Base-by-base conservation (phyloP, 2,329 filamentous ascomycete species). In the Arthrobotrys sinensis region DNA sequence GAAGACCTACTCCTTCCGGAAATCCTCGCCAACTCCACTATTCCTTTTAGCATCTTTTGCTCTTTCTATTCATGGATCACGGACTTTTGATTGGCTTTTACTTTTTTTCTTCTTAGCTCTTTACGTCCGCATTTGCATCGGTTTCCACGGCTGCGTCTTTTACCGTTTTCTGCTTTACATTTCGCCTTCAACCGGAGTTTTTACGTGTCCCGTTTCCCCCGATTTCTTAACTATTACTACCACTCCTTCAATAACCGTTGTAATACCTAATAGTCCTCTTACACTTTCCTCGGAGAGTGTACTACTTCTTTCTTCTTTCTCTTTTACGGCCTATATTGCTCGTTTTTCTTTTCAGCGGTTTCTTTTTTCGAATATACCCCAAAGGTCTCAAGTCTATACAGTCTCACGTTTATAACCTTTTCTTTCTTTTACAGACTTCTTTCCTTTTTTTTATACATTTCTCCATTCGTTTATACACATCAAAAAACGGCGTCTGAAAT, bases 251-350 rank as follows among this genome's bases (percentile, higher is more conserved):
- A 60, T 73, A 63, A 45, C 57, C 50, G 14, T 79, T 79, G 75
- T 79, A 79, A 79, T 79, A 79, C 68, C 62, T 79, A 77, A 77
- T 77, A 76, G 24, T 28, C 36, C 50, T 38, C 50, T 55, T 69
- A 50, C 55, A 50, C 57, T 43, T 76, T 68, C 69, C 53, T 32
- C 36, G 14, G 48, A 34, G 5, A 46, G 36, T 34, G n/a, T 43
- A 40, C 48, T 11, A 12, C 45, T 64, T 57, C 24, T 52, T 28
- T 43, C 43, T 40, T 53, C 60, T 65, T 60, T 57, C 50, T 64
- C 34, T 52, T 21, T 66, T 43, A 38, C 45, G 50, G 28, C 24
- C 36, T 70, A 57, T 60, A 46, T 57, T 48, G 16, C 16, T 38
- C 28, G 10, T 21, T 21, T 34, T 45, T 45, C 40, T 48, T 60